These are phyloP conservation scores for Fagus crenata DNA, from an alignment of 306 rosid species.

Conservation along the genomic window DNA sequence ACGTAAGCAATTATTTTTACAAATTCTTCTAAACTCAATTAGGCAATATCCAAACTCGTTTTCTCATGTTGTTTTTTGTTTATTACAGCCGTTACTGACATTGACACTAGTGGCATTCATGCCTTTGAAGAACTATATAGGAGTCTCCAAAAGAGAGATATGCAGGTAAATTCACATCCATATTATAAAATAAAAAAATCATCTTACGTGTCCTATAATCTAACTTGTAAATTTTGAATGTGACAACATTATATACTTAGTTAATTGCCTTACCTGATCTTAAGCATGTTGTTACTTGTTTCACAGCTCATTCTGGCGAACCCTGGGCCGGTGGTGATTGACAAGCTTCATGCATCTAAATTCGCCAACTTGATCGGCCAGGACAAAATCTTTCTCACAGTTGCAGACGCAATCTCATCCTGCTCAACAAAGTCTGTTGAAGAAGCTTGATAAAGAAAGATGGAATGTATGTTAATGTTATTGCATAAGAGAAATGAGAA, in stretches of 20 bases:
- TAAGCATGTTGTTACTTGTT: neutral
- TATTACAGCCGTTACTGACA: conserved; percentile 79
- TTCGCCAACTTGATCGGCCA: conserved; percentile 60
- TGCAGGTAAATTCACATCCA: conserved; percentile 51
- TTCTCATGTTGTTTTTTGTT: conserved; percentile 8
- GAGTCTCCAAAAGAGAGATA: conserved; percentile 69
- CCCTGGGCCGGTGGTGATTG: conserved; percentile 77
- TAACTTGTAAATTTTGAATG: neutral
- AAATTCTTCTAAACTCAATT: conserved; percentile 1
- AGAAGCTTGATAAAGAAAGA: conserved; percentile 44
- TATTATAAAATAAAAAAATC: neutral
- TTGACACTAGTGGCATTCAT: conserved; percentile 93
- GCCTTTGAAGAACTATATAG: conserved; percentile 82
- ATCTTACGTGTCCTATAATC: too few species aligned
- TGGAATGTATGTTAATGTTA: neutral
- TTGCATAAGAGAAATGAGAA: conserved; percentile 18
- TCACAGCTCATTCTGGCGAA: conserved; percentile 85
- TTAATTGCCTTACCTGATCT: conserved; percentile 43
- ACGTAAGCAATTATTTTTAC: conserved; percentile 48
- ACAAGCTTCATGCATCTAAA: conserved; percentile 68
- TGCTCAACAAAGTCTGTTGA: conserved; percentile 65
- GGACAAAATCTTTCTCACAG: conserved; percentile 79
- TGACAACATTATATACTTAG: neutral
- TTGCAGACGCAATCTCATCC: conserved; percentile 73
- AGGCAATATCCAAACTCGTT: neutral